phyloP scores from a whole-genome alignment of 306 rosid genomes.

The Trifolium pratense region DNA sequence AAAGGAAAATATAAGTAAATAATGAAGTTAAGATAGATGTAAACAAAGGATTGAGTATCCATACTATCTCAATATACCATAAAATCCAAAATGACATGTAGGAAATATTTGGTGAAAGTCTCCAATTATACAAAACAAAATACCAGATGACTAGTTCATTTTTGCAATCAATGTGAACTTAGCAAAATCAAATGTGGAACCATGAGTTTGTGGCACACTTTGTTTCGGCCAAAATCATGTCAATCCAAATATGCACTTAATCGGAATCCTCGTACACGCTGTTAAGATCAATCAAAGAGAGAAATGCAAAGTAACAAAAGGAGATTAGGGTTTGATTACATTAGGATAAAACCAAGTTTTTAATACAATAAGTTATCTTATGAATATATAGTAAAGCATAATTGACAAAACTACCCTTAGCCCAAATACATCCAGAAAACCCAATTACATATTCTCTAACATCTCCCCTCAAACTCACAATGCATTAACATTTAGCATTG shows the following conservation, averaged over 20 bases:
- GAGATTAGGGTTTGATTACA: too few species aligned
- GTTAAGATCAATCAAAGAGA: too few species aligned
- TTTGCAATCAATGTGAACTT: not conserved
- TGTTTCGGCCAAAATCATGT: not conserved
- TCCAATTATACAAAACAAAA: slow-evolving; percentile 10
- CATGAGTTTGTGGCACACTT: not conserved
- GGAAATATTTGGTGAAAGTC: slow-evolving; percentile 40
- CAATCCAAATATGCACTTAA: slow-evolving; percentile 29
- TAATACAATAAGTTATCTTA: too few species aligned
- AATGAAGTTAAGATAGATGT: slow-evolving; percentile 9
- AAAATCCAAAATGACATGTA: slow-evolving; percentile 15
- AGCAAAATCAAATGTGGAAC: not conserved
- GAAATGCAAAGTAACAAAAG: too few species aligned
- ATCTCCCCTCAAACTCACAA: too few species aligned
- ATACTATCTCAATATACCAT: not conserved
- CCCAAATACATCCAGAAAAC: too few species aligned
- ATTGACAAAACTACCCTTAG: too few species aligned
- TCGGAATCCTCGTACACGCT: slow-evolving; percentile 69
- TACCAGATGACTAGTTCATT: not conserved
- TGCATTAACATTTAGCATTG: too few species aligned
- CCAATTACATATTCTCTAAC: too few species aligned
- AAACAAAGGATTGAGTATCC: slow-evolving; percentile 32
- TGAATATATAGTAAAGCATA: too few species aligned
- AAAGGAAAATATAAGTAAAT: too few species aligned
- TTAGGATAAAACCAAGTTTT: too few species aligned